Evolutionary conservation across 2,329 filamentous ascomycete species (phyloP).

Genomic region (Blastomyces gilchristii): DNA sequence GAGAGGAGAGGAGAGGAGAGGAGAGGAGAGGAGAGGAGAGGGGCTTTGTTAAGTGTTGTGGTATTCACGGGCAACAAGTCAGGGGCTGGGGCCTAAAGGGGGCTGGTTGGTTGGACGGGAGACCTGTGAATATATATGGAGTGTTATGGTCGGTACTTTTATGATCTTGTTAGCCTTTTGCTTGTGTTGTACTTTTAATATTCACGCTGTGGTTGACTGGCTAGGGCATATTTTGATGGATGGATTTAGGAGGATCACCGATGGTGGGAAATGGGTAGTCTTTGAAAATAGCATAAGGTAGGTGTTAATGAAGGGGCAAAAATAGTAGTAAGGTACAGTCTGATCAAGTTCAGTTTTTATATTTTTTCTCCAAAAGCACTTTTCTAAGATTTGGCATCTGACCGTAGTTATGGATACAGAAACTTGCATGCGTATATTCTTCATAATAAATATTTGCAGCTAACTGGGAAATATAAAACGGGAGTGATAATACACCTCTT

Average conservation of each 20-base stretch:
- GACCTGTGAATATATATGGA: background rate
- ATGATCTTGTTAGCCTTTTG: background rate
- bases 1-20: too few relatives aligned
- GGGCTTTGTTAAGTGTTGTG: background rate
- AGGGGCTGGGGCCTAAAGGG: background rate
- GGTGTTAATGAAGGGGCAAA: background rate
- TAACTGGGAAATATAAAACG: background rate
- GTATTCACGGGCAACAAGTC: background rate
- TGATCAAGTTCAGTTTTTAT: background rate
- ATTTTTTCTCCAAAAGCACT: background rate
- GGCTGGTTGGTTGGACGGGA: background rate
- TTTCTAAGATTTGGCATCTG: background rate
- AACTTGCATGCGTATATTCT: background rate
- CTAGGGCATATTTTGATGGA: background rate
- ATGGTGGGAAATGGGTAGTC: background rate
- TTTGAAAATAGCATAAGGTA: background rate
- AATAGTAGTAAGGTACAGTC: background rate
- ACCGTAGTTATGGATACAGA: background rate
- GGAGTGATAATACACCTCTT: too few relatives aligned
- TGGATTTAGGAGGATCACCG: background rate
- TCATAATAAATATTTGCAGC: background rate
- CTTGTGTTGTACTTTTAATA: background rate
- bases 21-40: background rate
- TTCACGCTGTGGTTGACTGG: background rate
- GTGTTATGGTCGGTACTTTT: background rate